These are phyloP conservation scores for Setomelanomma holmii DNA, from an alignment of 2,329 filamentous ascomycete species.

Conservation along the genomic window DNA sequence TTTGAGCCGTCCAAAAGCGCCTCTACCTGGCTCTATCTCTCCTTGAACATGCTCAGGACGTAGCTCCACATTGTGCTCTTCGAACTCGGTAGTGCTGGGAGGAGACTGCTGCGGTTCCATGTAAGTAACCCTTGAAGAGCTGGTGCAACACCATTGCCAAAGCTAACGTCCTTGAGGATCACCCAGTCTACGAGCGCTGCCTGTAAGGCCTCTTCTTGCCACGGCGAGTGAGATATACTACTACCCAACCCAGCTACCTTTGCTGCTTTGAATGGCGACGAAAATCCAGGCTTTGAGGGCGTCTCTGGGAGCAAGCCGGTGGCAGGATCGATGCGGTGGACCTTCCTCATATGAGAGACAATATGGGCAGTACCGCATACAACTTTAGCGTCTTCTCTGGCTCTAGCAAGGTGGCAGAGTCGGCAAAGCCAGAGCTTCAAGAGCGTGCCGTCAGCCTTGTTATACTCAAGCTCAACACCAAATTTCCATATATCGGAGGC, in stretches of 20 bases:
- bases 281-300: not conserved
- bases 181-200: not conserved
- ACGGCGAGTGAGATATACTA: not conserved
- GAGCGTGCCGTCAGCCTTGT: no score
- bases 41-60: not conserved
- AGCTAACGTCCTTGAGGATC: not conserved
- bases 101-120: not conserved
- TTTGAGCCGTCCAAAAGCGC: not conserved
- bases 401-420: not conserved
- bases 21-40: slow-evolving; percentile 3
- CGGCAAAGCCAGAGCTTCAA: slow-evolving; percentile 1
- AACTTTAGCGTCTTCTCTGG: not conserved
- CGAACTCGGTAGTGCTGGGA: not conserved
- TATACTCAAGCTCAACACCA: no score
- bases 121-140: not conserved
- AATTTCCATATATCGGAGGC: no score
- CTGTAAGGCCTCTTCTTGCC: slow-evolving; percentile 1
- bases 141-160: not conserved
- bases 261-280: not conserved
- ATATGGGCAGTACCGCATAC: not conserved
- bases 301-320: not conserved
- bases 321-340: not conserved
- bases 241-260: no score
- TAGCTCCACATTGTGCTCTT: slow-evolving; percentile 1
- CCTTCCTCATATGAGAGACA: not conserved